These are phyloP conservation scores for Xylaria hypoxylon DNA, from an alignment of 2,329 filamentous ascomycete species.

Conservation along the genomic window DNA sequence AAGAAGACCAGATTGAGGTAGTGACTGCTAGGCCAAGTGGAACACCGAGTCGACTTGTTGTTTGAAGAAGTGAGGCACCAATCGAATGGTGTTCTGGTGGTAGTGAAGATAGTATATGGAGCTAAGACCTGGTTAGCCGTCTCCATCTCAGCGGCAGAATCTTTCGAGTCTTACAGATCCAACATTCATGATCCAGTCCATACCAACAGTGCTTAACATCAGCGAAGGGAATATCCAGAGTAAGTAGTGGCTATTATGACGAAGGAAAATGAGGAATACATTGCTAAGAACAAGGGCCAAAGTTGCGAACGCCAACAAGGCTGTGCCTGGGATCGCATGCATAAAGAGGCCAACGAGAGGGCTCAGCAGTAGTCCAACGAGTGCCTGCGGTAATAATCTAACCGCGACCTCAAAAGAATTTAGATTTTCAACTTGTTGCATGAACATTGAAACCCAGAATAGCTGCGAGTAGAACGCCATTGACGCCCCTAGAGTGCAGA, in stretches of 20 bases:
- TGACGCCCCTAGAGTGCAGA: constrained; percentile 48
- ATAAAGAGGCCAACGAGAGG: constrained; percentile 51
- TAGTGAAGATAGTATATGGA: constrained; percentile 49
- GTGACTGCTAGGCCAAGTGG: constrained; percentile 51
- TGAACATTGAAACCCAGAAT: constrained; percentile 53
- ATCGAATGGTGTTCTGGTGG: constrained; percentile 50
- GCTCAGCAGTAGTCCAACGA: constrained; percentile 50
- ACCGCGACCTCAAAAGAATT: constrained; percentile 50
- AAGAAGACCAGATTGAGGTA: constrained; percentile 52
- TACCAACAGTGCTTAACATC: constrained; percentile 50
- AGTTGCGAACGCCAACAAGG: constrained; percentile 44
- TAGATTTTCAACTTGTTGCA: constrained; percentile 50
- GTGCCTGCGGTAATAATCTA: constrained; percentile 51
- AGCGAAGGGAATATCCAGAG: constrained; percentile 51
- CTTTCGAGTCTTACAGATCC: constrained; percentile 46
- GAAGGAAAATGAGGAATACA: constrained; percentile 50
- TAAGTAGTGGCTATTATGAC: constrained; percentile 48
- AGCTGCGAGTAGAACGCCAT: constrained; percentile 52
- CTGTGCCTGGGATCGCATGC: constrained; percentile 47
- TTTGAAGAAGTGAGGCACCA: constrained; percentile 50
- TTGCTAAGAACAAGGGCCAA: constrained; percentile 47
- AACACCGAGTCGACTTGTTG: constrained; percentile 48
- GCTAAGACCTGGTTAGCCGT: constrained; percentile 40
- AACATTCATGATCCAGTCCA: constrained; percentile 53
- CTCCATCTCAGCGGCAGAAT: not conserved